Evolutionary conservation across 1,139 yeast species (phyloP).

Genomic region (Pichia kudriavzevii): DNA sequence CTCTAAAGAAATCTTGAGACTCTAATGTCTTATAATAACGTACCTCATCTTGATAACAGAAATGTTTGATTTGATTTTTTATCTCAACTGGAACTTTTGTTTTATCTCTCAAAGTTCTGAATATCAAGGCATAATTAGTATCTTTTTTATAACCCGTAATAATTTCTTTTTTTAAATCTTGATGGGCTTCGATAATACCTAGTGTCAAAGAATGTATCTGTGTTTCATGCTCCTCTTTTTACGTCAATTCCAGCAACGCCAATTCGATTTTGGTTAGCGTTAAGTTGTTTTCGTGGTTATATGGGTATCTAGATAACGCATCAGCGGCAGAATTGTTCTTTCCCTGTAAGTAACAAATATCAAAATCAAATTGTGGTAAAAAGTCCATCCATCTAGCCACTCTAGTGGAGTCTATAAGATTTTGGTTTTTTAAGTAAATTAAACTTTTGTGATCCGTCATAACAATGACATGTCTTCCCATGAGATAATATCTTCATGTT

Average conservation of each 20-base stretch:
- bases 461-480: slow-evolving; percentile 1
- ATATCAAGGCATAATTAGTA: not conserved
- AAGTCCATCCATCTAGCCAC: slow-evolving; percentile 8
- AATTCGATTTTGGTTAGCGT: too few relatives aligned
- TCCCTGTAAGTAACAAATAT: slow-evolving; percentile 2
- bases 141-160: not conserved
- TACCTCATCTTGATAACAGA: not conserved
- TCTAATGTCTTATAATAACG: not conserved
- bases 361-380: slow-evolving; percentile 4
- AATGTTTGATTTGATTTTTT: slow-evolving; percentile 3
- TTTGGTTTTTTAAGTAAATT: slow-evolving; percentile 2
- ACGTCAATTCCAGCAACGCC: too few relatives aligned
- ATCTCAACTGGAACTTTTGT: not conserved
- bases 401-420: slow-evolving; percentile 1
- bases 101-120: not conserved
- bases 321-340: slow-evolving; percentile 1
- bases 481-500: slow-evolving; percentile 4
- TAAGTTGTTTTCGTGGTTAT: not conserved
- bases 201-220: too few relatives aligned
- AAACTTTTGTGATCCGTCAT: slow-evolving; percentile 4
- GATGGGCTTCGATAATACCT: too few relatives aligned
- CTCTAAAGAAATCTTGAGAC: not conserved
- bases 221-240: too few relatives aligned
- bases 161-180: too few relatives aligned
- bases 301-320: slow-evolving; percentile 2